phyloP scores from a whole-genome alignment of 306 rosid species.

The Trifolium pratense region DNA sequence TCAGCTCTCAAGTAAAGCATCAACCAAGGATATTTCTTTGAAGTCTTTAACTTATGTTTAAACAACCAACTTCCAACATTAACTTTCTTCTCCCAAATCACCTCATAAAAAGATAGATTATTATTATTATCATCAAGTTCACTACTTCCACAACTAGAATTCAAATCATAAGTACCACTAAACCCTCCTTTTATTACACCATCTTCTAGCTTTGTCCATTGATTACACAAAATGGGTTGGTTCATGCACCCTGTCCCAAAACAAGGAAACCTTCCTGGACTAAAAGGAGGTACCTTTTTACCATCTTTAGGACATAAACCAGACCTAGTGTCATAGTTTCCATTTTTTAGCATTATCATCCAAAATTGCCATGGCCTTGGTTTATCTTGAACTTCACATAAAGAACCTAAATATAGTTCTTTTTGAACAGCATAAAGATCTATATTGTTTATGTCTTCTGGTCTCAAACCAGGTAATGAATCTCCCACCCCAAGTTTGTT shows the following conservation, averaged over 20 bases:
- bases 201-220: slow-evolving; percentile 49
- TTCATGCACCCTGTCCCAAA: slow-evolving; percentile 84
- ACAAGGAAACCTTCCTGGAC: slow-evolving; percentile 69
- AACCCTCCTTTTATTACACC: slow-evolving; percentile 62
- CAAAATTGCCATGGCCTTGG: slow-evolving; percentile 84
- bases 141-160: slow-evolving; percentile 34
- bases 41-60: slow-evolving; percentile 70
- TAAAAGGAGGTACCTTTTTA: slow-evolving; percentile 59
- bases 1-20: slow-evolving; percentile 90
- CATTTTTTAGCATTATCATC: slow-evolving; percentile 92
- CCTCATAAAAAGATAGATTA: slow-evolving; percentile 68
- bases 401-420: slow-evolving; percentile 68
- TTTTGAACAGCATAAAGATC: slow-evolving; percentile 76
- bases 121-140: slow-evolving; percentile 28
- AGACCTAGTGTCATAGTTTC: slow-evolving; percentile 68
- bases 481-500: slow-evolving; percentile 71
- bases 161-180: slow-evolving; percentile 71
- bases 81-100: slow-evolving; percentile 76
- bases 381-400: slow-evolving; percentile 63
- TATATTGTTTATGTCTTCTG: slow-evolving; percentile 41
- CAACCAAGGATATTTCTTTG: slow-evolving; percentile 82
- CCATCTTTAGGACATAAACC: slow-evolving; percentile 71
- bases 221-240: slow-evolving; percentile 66
- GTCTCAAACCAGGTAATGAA: slow-evolving; percentile 50
- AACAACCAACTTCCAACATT: slow-evolving; percentile 77